Evolutionary conservation across 2,329 filamentous ascomycete species (phyloP), one percentile per base, ranked within the genome.

Genomic region (Periconia sp.): DNA sequence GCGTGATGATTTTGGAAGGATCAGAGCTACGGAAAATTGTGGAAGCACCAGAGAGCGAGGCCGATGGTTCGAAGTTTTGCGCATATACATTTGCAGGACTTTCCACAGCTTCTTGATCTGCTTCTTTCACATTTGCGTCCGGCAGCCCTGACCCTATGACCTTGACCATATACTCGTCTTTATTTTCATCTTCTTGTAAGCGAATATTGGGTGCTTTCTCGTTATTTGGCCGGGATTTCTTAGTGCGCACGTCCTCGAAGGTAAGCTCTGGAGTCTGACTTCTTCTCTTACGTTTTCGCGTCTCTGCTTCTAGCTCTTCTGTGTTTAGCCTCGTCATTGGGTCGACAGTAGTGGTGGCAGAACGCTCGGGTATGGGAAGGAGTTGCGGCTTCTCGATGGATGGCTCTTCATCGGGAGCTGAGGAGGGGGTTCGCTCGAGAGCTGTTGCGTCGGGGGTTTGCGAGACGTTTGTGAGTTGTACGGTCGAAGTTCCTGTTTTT

Each of bases 171-270:
- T 41, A 18, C 6, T 10, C 17, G 20, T 44, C 14, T 15, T 44
- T 27, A 27, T 68, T 65, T 37, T 53, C 17, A 43, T 65, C 60
- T 55, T 73, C 67, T 42, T 67, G 61, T 18, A 72, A 37, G 53
- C 69, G 56, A 2, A 72, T 58, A 11, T 64, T 63, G 37, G 62
- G 64, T 11, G 55, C 65, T 17, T 64, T 60, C 15, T 71, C 69
- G n/a, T 74, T 66, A 19, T 69, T 72, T 11, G 70, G 66, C 49
- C 75, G 74, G 9, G 75, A 58, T 59, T 76, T 79, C 64, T 81
- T 81, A 40, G 66, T 74, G 41, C 60, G 74, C 14, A 77, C 67
- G 5, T 74, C 73, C 19, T 71, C 65, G 13, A 58, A 45, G 1
- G 65, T 58, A 6, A 73, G 47, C 6, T 74, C 68, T 11, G 75